Base-by-base conservation (phyloP, 495 filamentous ascomycete species). In the Sporormia fimetaria region DNA sequence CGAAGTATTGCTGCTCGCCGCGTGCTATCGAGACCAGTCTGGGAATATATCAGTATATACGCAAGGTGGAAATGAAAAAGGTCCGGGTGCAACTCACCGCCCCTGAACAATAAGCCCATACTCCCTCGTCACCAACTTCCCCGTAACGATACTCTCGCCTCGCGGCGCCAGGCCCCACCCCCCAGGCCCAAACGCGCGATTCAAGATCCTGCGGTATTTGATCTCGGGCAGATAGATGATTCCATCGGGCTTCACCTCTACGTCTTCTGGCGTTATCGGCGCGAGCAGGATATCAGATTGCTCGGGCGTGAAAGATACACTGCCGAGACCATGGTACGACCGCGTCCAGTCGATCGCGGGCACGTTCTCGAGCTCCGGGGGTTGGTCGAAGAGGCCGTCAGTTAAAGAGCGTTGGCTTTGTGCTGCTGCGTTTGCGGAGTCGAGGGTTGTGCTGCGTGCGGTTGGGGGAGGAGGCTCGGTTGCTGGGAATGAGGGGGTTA, bases 161-260 rank as follows among this genome's bases (percentile, higher is more conserved):
- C 90, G 64, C 12, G 90, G 90, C 28, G 83, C 90, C 25, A 98
- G 62, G 1, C 90, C 92, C 90, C 90, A 98, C 1, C 80, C 90
- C 2, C 92, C 92, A 2, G 90, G 90, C 0, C 90, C 90, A 63
- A 98, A 98, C 0, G 90, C 87, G 26, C 65, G 57, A 56, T 95
- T 95, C 49, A 98, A 63, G 42, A 95, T 94, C 26, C 90, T 69
- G 16, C 90, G 69, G 63, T 98, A 98, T 62, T 98, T 98, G 67
- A 98, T 98, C 72, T 98, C 90, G 10, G 90, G 90, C 39, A 98
- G 70, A 58, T 95, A 98, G 33, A 95, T 67, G 52, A 98, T 92
- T 21, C 90, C 90, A 63, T 98, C 90, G 18, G 83, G 81, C 67
- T 98, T 98, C 55, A 96, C 77, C 69, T 98, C 90, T 31, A 98